These are phyloP conservation scores for Tetradesmus obliquus DNA, from an alignment of 139 green algal species.

Conservation along the genomic window DNA sequence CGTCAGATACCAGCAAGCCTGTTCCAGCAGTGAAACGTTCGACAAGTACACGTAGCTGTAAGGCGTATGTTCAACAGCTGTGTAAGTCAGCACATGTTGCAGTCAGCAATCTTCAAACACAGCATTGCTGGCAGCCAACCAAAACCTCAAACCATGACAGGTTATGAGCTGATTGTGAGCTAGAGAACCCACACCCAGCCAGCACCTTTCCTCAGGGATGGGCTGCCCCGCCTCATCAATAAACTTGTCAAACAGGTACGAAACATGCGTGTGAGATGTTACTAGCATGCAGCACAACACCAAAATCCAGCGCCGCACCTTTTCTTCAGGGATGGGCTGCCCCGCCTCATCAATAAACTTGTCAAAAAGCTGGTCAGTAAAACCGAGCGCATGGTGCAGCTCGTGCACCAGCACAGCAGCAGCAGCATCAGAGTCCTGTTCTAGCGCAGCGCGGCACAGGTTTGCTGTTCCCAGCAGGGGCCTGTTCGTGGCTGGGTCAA, in stretches of 20 bases:
- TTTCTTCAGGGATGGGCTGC: slow-evolving; percentile 41
- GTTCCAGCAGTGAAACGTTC: too few relatives aligned
- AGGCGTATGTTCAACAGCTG: too few relatives aligned
- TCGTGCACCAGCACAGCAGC: slow-evolving; percentile 59
- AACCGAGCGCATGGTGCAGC: slow-evolving; percentile 56
- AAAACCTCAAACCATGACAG: too few relatives aligned
- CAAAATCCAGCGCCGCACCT: slow-evolving; percentile 39
- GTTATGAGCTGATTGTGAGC: too few relatives aligned
- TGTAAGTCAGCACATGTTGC: too few relatives aligned
- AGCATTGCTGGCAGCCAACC: too few relatives aligned
- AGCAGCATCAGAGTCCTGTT: neutral
- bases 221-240: neutral
- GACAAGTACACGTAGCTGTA: too few relatives aligned
- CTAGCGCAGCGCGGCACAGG: slow-evolving; percentile 52
- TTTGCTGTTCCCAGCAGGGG: slow-evolving; percentile 59
- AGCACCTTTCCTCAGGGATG: neutral
- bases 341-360: slow-evolving; percentile 61
- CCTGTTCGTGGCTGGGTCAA: slow-evolving; percentile 55
- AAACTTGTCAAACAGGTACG: neutral
- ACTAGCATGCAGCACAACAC: too few relatives aligned
- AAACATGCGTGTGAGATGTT: neutral
- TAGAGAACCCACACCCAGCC: neutral
- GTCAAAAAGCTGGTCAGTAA: slow-evolving; percentile 35
- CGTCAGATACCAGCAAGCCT: too few relatives aligned
- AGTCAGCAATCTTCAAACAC: too few relatives aligned